Conservation (phyloP, 2,329 filamentous ascomycete species). For the Aspergillus sp. region DNA sequence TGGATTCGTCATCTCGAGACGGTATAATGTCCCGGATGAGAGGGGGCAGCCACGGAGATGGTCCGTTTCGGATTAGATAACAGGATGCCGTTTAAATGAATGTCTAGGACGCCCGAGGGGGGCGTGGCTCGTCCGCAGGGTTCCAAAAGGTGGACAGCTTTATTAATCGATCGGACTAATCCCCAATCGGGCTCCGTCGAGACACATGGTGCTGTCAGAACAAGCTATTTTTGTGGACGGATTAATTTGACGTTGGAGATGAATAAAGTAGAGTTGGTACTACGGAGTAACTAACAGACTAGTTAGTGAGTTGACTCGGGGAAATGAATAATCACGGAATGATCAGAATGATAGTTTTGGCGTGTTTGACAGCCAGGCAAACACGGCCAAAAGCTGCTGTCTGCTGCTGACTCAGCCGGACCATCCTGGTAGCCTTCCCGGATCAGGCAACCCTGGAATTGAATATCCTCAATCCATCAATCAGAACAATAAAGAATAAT, state of each 20-base stretch:
- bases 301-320: too few relatives aligned
- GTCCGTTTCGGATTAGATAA: constrained; percentile 10
- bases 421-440: neutral
- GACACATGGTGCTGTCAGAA: neutral
- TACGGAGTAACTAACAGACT: too few relatives aligned
- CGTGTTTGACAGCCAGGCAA: neutral
- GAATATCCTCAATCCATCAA: constrained; percentile 2
- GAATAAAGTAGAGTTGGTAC: neutral
- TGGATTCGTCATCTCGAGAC: constrained; percentile 6
- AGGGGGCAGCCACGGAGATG: neutral
- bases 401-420: neutral
- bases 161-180: neutral
- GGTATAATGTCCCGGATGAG: neutral
- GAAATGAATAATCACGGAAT: too few relatives aligned
- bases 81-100: neutral
- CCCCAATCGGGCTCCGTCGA: neutral
- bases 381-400: neutral
- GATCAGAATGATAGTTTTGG: too few relatives aligned
- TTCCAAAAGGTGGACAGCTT: neutral
- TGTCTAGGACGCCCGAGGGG: neutral
- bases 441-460: neutral
- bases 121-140: constrained; percentile 1
- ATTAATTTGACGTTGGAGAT: neutral
- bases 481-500: neutral
- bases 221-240: neutral